Evolutionary conservation across 2,329 filamentous ascomycete species (phyloP).

Genomic region (Verticillium klebahnii): DNA sequence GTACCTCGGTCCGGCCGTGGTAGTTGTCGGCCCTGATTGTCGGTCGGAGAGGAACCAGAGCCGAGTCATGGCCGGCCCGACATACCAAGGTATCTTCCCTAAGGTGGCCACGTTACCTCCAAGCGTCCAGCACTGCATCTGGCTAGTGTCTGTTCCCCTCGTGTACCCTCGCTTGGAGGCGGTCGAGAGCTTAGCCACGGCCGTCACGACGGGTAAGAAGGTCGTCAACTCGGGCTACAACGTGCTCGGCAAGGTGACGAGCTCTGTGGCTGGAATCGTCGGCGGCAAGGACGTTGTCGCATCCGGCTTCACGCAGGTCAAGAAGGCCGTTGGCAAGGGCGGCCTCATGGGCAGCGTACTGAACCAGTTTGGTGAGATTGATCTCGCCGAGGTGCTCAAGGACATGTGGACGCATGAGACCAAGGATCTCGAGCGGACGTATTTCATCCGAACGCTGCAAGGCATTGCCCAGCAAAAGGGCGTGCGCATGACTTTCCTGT

Average conservation of each 20-base stretch:
- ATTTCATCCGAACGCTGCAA: slow-evolving; percentile 91
- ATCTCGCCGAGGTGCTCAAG: slow-evolving; percentile 87
- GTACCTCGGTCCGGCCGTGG: slow-evolving; percentile 85
- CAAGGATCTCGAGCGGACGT: slow-evolving; percentile 95
- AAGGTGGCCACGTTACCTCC: slow-evolving; percentile 88
- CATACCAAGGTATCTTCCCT: slow-evolving; percentile 95
- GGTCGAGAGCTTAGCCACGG: slow-evolving; percentile 86
- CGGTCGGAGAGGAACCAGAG: slow-evolving; percentile 85
- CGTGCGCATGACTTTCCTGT: slow-evolving; percentile 94
- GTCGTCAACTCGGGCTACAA: slow-evolving; percentile 96
- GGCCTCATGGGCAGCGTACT: slow-evolving; percentile 94
- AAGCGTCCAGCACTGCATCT: slow-evolving; percentile 92
- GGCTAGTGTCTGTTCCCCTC: slow-evolving; percentile 89
- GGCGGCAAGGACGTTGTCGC: slow-evolving; percentile 91
- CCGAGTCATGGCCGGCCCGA: slow-evolving; percentile 91
- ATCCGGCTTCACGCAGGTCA: slow-evolving; percentile 89
- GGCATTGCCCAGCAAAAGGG: slow-evolving; percentile 94
- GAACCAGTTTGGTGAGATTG: slow-evolving; percentile 94
- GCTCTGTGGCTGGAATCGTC: slow-evolving; percentile 90
- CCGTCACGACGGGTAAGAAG: slow-evolving; percentile 91
- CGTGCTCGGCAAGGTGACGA: slow-evolving; percentile 89
- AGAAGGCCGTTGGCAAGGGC: slow-evolving; percentile 92
- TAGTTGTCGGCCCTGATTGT: slow-evolving; percentile 85
- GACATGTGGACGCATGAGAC: slow-evolving; percentile 98
- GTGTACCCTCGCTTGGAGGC: slow-evolving; percentile 89